These are phyloP conservation scores for Sphenostylis stenocarpa DNA, from an alignment of 306 rosid genomes.

Conservation along the genomic window DNA sequence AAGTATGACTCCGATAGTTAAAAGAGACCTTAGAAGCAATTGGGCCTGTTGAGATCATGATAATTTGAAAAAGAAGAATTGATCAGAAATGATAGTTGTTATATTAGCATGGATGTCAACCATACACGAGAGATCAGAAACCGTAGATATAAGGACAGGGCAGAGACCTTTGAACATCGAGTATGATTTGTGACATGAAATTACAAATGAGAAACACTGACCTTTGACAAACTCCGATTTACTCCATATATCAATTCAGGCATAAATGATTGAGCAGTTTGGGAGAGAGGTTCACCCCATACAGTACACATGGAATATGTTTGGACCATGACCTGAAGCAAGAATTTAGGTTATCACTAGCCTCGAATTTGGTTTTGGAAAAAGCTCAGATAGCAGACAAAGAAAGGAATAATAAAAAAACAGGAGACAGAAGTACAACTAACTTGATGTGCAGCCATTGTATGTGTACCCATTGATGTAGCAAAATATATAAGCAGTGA, in stretches of 20 bases:
- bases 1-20: constrained; percentile 63
- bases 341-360: constrained; percentile 30
- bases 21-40: constrained; percentile 73
- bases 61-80: not conserved
- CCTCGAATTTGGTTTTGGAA: constrained; percentile 11
- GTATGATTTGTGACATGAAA: constrained; percentile 15
- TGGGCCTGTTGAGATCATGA: constrained; percentile 60
- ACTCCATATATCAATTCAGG: constrained; percentile 78
- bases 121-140: not conserved
- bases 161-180: constrained; percentile 3
- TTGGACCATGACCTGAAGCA: constrained; percentile 87
- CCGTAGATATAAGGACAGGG: not conserved
- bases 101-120: constrained; percentile 1
- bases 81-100: not conserved
- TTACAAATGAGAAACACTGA: constrained; percentile 39
- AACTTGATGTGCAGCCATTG: constrained; percentile 97
- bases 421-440: constrained; percentile 25
- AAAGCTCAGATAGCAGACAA: constrained; percentile 21
- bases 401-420: constrained; percentile 23
- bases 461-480: constrained; percentile 81
- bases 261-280: constrained; percentile 96
- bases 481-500: constrained; percentile 74
- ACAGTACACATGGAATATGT: constrained; percentile 74
- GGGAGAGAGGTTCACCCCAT: constrained; percentile 98
- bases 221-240: constrained; percentile 69